phyloP scores from a whole-genome alignment of 2,329 filamentous ascomycete genomes.

The Neurospora sp. region DNA sequence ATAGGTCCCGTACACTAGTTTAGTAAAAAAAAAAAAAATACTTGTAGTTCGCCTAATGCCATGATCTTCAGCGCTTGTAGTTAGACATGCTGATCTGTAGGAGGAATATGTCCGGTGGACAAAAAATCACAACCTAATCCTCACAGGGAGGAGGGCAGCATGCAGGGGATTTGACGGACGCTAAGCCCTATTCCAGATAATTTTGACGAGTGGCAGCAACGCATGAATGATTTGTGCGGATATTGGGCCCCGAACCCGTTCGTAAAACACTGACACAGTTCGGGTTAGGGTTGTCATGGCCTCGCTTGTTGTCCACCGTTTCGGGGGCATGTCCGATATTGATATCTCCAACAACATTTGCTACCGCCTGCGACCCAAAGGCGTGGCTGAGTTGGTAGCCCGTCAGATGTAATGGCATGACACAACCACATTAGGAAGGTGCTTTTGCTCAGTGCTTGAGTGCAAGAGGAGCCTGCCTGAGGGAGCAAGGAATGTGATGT shows the following conservation, averaged over 20 bases:
- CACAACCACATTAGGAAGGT: neutral
- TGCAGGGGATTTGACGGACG: slow-evolving; percentile 2
- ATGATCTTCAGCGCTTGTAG: neutral
- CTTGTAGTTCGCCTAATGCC: neutral
- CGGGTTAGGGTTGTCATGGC: neutral
- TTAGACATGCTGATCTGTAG: neutral
- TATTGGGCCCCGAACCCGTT: neutral
- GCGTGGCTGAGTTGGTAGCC: neutral
- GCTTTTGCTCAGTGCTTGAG: too few species aligned
- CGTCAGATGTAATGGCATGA: too few species aligned
- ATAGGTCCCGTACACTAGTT: too few species aligned
- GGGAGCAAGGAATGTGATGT: neutral
- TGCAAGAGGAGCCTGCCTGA: neutral
- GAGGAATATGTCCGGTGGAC: neutral
- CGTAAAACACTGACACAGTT: neutral
- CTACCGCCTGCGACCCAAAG: neutral
- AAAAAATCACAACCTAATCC: neutral
- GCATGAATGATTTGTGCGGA: neutral
- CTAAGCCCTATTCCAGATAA: slow-evolving; percentile 21
- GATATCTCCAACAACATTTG: neutral
- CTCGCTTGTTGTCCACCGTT: neutral
- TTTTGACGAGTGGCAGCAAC: slow-evolving; percentile 16
- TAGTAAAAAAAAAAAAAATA: too few species aligned
- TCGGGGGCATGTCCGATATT: neutral
- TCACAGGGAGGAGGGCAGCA: neutral